Base-by-base conservation (phyloP, 2,329 filamentous ascomycete species). In the Colletotrichum filicis region DNA sequence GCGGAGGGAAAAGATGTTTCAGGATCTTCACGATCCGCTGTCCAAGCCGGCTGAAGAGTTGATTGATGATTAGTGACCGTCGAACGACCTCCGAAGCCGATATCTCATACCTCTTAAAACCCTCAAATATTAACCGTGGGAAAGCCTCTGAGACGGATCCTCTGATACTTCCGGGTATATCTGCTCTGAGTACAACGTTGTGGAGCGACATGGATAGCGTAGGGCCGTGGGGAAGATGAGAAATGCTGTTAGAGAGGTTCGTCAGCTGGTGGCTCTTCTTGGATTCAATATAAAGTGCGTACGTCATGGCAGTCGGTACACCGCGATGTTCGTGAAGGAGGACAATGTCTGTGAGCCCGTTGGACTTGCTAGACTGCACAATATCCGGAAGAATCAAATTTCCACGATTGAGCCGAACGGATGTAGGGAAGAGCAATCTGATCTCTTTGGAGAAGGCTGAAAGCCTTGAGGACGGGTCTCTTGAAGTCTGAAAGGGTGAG, bases 371-470 rank as follows among this genome's bases (percentile, higher is more conserved):
- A 68, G 94, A 96, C 60, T 90, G 87, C 30, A 98, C 93, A 2
- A 99, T 88, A 78, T 97, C 96, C 3, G 93, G 93, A 9, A 98
- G 86, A 74, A 98, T 92, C 35, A 97, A 87, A 76, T 97, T 98
- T 80, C 97, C 97, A 81, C 97, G 91, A 82, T 99, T 99, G 66
- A 98, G 84, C 11, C 96, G 91, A 74, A 98, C 95, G 0, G 92
- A 90, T 0, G 95, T 98, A 22, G 93, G 93, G 1, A 95, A 86
- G 5, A 95, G 85, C 35, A 95, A 84, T 64, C 95, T 88, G 66
- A 98, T 93, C 82, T 98, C 97, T 81, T 99, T 98, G 35, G 95
- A 93, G 79, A 99, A 99, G 0, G 94, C 92, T n/a, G 91, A 90
- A 9, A 99, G 87, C 66, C 97, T 89, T 60, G 94, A 93, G 35